phyloP scores from a whole-genome alignment of 1,139 yeast genomes.

The Pichia inconspicua region DNA sequence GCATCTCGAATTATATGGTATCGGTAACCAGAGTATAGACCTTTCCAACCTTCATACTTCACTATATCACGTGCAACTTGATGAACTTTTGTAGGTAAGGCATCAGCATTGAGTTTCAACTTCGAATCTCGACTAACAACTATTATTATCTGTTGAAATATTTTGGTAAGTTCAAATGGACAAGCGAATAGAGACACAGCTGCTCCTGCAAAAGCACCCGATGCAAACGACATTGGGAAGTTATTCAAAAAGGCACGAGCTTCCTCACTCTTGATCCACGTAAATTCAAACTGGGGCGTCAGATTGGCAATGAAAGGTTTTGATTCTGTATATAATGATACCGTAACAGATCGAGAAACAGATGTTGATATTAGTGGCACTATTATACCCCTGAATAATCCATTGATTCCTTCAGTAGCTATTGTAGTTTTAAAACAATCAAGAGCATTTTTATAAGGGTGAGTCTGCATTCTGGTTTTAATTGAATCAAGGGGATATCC shows the following conservation, averaged over 20 bases:
- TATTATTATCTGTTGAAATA: constrained; percentile 65
- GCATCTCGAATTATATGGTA: constrained; percentile 65
- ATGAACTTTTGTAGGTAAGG: constrained; percentile 36
- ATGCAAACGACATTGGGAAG: constrained; percentile 56
- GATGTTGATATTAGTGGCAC: constrained; percentile 68
- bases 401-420: constrained; percentile 54
- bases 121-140: constrained; percentile 30
- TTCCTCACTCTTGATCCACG: background rate
- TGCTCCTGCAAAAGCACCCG: constrained; percentile 66
- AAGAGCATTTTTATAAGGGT: constrained; percentile 48
- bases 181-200: constrained; percentile 62
- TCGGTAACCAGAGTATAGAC: constrained; percentile 66
- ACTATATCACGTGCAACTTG: constrained; percentile 46
- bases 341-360: constrained; percentile 57
- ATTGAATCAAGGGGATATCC: constrained; percentile 83
- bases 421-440: constrained; percentile 57
- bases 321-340: constrained; percentile 52
- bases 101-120: constrained; percentile 18
- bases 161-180: constrained; percentile 80
- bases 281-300: constrained; percentile 4
- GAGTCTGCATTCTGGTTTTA: constrained; percentile 80
- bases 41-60: constrained; percentile 49
- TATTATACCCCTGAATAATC: constrained; percentile 69
- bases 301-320: constrained; percentile 39
- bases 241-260: constrained; percentile 31